These are phyloP conservation scores for Hanseniaspora hatyaiensis DNA, from an alignment of 805 yeast genomes.

Conservation along the genomic window DNA sequence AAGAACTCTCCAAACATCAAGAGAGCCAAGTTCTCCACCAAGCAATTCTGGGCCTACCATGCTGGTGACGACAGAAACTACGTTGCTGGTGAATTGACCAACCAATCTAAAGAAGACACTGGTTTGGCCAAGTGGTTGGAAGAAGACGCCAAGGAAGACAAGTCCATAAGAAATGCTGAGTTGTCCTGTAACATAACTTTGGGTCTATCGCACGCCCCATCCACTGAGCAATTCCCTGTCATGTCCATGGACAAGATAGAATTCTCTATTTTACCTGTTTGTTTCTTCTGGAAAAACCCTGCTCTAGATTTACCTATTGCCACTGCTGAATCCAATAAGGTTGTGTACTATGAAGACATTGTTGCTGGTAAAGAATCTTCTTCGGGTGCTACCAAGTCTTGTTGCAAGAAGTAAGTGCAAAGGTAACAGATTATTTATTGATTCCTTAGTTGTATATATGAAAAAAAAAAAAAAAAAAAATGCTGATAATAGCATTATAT, in stretches of 20 bases:
- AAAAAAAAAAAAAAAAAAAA: too few relatives aligned
- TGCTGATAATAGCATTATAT: too few relatives aligned
- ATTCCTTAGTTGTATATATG: background rate
- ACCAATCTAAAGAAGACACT: constrained; percentile 59
- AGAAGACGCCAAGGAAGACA: constrained; percentile 40
- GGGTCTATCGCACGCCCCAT: constrained; percentile 72
- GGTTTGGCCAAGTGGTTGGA: constrained; percentile 60
- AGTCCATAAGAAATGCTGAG: constrained; percentile 57
- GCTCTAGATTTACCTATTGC: constrained; percentile 69
- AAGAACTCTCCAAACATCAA: constrained; percentile 50
- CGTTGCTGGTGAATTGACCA: constrained; percentile 80
- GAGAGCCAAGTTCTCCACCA: constrained; percentile 65
- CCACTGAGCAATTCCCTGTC: constrained; percentile 79
- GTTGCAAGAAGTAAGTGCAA: constrained; percentile 6
- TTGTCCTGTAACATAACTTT: constrained; percentile 71
- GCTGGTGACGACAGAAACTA: constrained; percentile 59
- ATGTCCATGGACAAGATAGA: constrained; percentile 76
- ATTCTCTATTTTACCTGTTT: constrained; percentile 55
- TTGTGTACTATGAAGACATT: constrained; percentile 32
- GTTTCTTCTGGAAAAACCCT: constrained; percentile 68
- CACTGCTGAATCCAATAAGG: constrained; percentile 54
- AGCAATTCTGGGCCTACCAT: constrained; percentile 75
- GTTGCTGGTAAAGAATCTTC: constrained; percentile 17
- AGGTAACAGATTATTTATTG: background rate
- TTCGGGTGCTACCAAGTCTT: background rate